Evolutionary conservation across 2,329 filamentous ascomycete species (phyloP), one percentile per base, ranked within the genome.

Genomic region (Colletotrichum lini): DNA sequence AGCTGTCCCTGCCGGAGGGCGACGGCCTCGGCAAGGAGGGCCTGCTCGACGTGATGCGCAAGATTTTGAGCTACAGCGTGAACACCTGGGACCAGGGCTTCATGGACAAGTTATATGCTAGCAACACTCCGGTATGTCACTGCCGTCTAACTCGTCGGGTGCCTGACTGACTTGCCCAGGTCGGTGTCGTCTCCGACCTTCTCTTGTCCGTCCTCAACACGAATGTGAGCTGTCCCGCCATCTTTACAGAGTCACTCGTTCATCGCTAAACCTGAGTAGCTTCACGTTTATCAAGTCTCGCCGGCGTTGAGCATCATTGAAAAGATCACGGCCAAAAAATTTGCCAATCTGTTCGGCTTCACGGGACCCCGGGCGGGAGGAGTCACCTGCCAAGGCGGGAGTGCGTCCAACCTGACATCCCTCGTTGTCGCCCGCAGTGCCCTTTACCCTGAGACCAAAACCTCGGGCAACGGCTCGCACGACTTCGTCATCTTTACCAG

Each of bases 41-140:
- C 0, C 84, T 98, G 42, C 84, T 98, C 38, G 86, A 90, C 44
- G 89, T 90, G 3, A 87, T 97, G 56, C 84, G 90, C 74, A 88
- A 91, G 72, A 86, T 98, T 23, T 86, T 98, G 52, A 87, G 89
- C 74, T 95, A 97, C 81, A 96, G 93, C 78, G 96, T 98, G 78
- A 99, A 99, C 83, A 98, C 96, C n/a, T 98, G 95, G 94, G 93
- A 97, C 78, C 95, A 98, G 82, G 96, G 96, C 13, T 99, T 98
- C 82, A 83, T 98, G 78, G 95, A 98, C 83, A 98, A 99, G 84
- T 86, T 98, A 21, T 98, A 98, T 81, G 90, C 93, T n/a, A 92
- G 92, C 74, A 97, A 94, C 49, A 96, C 96, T 78, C 92, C 96
- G 52, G 91, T 92, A 78, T 72, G 88, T 82, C 18, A 40, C n/a